Percentiles rank a stretch among this genome's conserved stretches.
Conservation (phyloP, 2,329 filamentous ascomycete genomes). For the Nothophaeocryptopus gaeumannii region DNA sequence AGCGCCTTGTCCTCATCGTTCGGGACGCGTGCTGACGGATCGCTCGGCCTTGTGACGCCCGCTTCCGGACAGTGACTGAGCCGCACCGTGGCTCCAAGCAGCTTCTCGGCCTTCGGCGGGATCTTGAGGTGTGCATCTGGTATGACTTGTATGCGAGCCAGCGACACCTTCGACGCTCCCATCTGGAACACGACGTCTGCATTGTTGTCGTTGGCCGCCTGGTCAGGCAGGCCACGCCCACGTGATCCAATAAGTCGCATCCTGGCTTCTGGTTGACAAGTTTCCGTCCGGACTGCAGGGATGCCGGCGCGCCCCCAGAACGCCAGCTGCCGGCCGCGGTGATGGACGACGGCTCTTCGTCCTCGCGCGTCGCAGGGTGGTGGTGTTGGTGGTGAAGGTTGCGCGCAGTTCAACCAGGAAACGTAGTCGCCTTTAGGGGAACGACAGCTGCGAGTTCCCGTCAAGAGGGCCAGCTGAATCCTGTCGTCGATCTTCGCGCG, state of each 20-base stretch:
- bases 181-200: slow-evolving; percentile 20
- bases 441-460: too few relatives aligned
- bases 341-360: neutral
- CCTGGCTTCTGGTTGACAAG: slow-evolving; percentile 6
- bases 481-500: too few relatives aligned
- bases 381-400: too few relatives aligned
- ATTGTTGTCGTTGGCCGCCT: slow-evolving; percentile 5
- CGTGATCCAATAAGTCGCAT: slow-evolving; percentile 8
- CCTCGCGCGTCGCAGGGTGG: too few relatives aligned
- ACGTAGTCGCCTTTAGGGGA: too few relatives aligned
- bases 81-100: slow-evolving; percentile 14
- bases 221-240: slow-evolving; percentile 9
- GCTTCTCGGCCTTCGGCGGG: slow-evolving; percentile 20
- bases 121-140: slow-evolving; percentile 2
- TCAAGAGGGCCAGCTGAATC: too few relatives aligned
- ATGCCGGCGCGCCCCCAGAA: slow-evolving; percentile 1
- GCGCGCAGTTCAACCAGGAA: too few relatives aligned
- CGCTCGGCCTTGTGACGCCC: neutral
- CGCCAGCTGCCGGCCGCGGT: neutral
- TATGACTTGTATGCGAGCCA: too few relatives aligned
- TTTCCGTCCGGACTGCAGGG: slow-evolving; percentile 8
- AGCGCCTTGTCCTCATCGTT: slow-evolving; percentile 13
- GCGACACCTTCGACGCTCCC: slow-evolving; percentile 8
- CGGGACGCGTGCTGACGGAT: neutral
- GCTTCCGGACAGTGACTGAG: slow-evolving; percentile 5